Base-by-base conservation (phyloP, 2,329 filamentous ascomycete genomes). In the Decorospora gaudefroyi region DNA sequence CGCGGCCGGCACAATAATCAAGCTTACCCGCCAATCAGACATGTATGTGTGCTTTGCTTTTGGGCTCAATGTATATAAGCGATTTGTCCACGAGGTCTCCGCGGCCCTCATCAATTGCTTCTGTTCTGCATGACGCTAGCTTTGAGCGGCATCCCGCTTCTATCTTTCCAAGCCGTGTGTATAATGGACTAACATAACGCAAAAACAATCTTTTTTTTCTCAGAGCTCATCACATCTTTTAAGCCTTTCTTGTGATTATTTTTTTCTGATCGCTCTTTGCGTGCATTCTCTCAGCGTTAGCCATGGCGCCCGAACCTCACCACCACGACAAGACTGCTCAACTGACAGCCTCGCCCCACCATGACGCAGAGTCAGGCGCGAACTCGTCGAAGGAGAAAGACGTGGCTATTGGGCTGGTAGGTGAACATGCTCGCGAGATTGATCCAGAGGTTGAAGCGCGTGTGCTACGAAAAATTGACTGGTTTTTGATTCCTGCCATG, bases 401-500 rank as follows among this genome's bases (percentile, higher is more conserved):
- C 63, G 73, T 78, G 12, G 81, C 81, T 2, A 72, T 83, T 40
- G 76, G 74, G 6, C 74, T 87, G 45, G 82, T 85, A 2, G 81
- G 83, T 16, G 79, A 84, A 46, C 72, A 77, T 53, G 71, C 72
- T 3, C 77, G 78, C 49, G 61, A 67, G 3, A 74, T 84, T 30
- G 83, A 86, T 55, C 77, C 79, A 0, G 71, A 65, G 0, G 66
- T 82, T 0, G 78, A 79, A 45, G 76, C 73, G 12, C 75, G 78
- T 32, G 83, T 85, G 6, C 68, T 87, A 16, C 73, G 80, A 33
- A 88, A 87, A 70, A 86, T 87, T 37, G 85, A 88, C 57, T 69
- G 74, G 51, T 84, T 84, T 50, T 68, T 88, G 31, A 85, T 88
- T 22, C 85, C 85, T 0, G 78, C 81, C 9, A 88, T 88, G 84